A percentile compares a stretch with the other conserved stretches of the same genome.
phyloP scores from a whole-genome alignment of 2,329 filamentous ascomycete genomes.

The Exophiala lecanii-corni region DNA sequence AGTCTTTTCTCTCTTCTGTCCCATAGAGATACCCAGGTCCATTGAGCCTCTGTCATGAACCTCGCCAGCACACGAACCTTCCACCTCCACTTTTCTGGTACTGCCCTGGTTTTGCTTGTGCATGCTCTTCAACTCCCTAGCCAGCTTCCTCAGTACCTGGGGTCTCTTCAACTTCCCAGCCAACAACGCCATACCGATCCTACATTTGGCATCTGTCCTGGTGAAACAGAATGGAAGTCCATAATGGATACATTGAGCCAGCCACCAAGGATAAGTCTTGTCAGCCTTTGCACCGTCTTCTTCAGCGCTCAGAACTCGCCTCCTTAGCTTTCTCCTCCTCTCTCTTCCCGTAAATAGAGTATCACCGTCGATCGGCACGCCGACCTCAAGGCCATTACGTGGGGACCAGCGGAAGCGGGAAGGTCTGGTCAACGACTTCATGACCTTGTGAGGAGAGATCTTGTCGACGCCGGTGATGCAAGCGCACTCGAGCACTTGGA shows the following conservation, averaged over 20 bases:
- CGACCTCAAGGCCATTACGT: background rate
- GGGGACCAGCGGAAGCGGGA: background rate
- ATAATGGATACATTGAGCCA: constrained; percentile 2
- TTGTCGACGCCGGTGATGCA: background rate
- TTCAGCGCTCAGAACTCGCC: background rate
- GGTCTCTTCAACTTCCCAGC: background rate
- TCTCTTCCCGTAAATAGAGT: background rate
- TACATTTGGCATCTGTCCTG: background rate
- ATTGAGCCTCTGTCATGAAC: too few species aligned
- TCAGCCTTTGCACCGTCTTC: background rate
- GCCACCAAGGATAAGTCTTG: background rate
- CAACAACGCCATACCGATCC: background rate
- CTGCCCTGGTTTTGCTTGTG: too few species aligned
- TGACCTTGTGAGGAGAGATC: background rate
- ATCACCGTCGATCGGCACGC: background rate
- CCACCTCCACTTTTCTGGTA: too few species aligned
- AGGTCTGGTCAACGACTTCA: background rate
- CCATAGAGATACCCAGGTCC: too few species aligned
- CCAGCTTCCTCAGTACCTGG: background rate
- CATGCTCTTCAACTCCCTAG: background rate
- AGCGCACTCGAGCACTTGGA: background rate
- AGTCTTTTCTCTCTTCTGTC: background rate
- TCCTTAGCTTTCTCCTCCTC: background rate
- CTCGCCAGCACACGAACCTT: too few species aligned
- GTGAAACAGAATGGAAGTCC: background rate